phyloP scores from a whole-genome alignment of 2,329 filamentous ascomycete species.

The Colletotrichum godetiae region DNA sequence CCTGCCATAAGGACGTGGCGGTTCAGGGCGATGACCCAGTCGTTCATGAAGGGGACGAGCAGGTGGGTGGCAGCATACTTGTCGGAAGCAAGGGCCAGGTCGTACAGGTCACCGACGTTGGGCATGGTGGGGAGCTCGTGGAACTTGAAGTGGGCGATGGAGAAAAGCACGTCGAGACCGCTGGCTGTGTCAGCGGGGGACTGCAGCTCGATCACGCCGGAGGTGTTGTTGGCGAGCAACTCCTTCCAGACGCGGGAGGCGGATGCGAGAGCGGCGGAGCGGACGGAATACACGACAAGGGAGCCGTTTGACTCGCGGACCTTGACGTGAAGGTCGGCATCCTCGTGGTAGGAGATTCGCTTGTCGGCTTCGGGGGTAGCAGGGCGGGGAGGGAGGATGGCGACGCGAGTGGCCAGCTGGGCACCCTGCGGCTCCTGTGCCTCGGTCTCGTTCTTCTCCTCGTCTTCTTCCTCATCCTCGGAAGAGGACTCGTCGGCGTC shows the following conservation, averaged over 20 bases:
- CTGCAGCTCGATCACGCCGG: conserved; percentile 21
- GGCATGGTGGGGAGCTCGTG: conserved; percentile 30
- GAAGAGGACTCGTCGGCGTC: conserved; percentile 20
- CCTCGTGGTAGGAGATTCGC: conserved; percentile 28
- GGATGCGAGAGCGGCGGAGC: conserved; percentile 13
- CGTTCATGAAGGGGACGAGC: conserved; percentile 34
- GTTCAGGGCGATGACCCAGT: conserved; percentile 33
- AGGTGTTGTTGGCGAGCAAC: conserved; percentile 15
- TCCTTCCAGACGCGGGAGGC: conserved; percentile 30
- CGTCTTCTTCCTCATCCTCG: conserved; percentile 18
- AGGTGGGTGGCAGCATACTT: conserved; percentile 32
- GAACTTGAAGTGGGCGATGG: conserved; percentile 34
- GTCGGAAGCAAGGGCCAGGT: conserved; percentile 29
- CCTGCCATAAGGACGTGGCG: conserved; percentile 33
- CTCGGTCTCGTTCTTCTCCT: conserved; percentile 23
- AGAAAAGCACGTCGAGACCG: conserved; percentile 29
- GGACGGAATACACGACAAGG: conserved; percentile 25
- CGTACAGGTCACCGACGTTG: conserved; percentile 30
- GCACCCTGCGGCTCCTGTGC: conserved; percentile 18
- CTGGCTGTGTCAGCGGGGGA: conserved; percentile 25
- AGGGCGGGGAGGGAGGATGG: conserved; percentile 21
- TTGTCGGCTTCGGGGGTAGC: conserved; percentile 28
- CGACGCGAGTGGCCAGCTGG: conserved; percentile 29
- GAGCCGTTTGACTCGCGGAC: conserved; percentile 18
- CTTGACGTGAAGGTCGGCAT: conserved; percentile 29